A percentile compares a stretch with the other conserved stretches of the same genome.
Conservation (phyloP, 176 grass and related monocot genomes). For the Avena sativa region DNA sequence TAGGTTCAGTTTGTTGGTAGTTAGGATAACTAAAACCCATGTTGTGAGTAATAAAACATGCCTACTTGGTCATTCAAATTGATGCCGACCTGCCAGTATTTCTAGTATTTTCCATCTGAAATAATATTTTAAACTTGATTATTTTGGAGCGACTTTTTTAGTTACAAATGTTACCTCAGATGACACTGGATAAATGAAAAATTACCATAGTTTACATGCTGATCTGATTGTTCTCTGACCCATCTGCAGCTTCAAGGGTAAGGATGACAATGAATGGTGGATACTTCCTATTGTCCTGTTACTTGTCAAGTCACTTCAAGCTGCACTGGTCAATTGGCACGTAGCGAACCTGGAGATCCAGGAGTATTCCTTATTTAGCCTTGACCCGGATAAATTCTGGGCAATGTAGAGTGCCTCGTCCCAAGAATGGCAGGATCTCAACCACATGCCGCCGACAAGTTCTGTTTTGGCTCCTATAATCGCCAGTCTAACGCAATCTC, state of each 20-base stretch:
- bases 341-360: conserved; percentile 90
- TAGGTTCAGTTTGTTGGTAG: not conserved
- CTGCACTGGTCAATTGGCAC: conserved; percentile 78
- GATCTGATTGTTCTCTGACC: conserved; percentile 11
- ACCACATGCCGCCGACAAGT: not conserved
- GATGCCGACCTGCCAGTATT: not conserved
- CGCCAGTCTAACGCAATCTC: not conserved
- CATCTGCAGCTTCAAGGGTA: conserved; percentile 53
- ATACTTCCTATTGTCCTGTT: conserved; percentile 71
- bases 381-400: conserved; percentile 93
- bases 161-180: not conserved
- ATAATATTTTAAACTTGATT: not conserved
- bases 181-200: not conserved
- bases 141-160: not conserved
- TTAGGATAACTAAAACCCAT: not conserved
- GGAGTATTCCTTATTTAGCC: conserved; percentile 77
- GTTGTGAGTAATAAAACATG: not conserved
- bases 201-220: conserved; percentile 12
- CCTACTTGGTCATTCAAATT: not conserved
- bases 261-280: conserved; percentile 88
- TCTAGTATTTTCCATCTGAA: too few species aligned
- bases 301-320: conserved; percentile 75
- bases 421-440: not conserved
- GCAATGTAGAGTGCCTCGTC: conserved; percentile 52
- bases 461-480: conserved; percentile 27